Evolutionary conservation across 768 basidiomycete genomes (phyloP).

Genomic region (Lentinula guzmanii): DNA sequence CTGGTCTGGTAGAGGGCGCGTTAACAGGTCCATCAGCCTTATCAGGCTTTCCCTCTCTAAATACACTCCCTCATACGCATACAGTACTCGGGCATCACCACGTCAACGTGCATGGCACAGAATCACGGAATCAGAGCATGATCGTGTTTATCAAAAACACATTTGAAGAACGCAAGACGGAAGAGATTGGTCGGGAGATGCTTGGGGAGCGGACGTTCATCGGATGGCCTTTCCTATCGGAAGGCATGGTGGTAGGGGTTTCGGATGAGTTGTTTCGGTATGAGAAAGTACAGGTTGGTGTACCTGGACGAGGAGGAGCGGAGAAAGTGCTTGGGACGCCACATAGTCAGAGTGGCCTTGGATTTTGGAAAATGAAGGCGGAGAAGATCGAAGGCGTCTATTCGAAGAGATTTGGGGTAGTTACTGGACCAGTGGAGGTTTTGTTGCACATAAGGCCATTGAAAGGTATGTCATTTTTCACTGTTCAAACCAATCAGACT

Average conservation of each 20-base stretch:
- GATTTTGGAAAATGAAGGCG: constrained; percentile 74
- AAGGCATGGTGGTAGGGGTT: constrained; percentile 80
- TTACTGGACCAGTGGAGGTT: constrained; percentile 76
- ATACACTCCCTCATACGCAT: constrained; percentile 72
- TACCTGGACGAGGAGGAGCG: constrained; percentile 28
- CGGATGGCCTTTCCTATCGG: constrained; percentile 94
- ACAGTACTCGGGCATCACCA: constrained; percentile 77
- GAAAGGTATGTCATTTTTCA: constrained; percentile 57
- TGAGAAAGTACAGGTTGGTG: constrained; percentile 57
- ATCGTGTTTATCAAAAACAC: constrained; percentile 78
- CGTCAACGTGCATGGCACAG: constrained; percentile 89
- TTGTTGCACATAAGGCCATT: constrained; percentile 86
- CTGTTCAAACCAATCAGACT: too few species aligned
- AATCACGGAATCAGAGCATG: constrained; percentile 92
- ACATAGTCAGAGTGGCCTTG: constrained; percentile 62
- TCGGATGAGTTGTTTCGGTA: constrained; percentile 87
- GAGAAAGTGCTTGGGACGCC: constrained; percentile 63
- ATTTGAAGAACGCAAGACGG: constrained; percentile 58
- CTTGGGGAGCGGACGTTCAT: constrained; percentile 74
- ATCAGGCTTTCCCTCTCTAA: constrained; percentile 94
- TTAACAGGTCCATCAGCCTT: constrained; percentile 79
- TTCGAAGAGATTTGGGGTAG: constrained; percentile 84
- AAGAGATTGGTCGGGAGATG: constrained; percentile 69
- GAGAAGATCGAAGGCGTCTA: constrained; percentile 79
- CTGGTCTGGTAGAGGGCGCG: constrained; percentile 86